Evolutionary conservation across 2,329 filamentous ascomycete species (phyloP).

Genomic region (Chaetomiaceae sp.): DNA sequence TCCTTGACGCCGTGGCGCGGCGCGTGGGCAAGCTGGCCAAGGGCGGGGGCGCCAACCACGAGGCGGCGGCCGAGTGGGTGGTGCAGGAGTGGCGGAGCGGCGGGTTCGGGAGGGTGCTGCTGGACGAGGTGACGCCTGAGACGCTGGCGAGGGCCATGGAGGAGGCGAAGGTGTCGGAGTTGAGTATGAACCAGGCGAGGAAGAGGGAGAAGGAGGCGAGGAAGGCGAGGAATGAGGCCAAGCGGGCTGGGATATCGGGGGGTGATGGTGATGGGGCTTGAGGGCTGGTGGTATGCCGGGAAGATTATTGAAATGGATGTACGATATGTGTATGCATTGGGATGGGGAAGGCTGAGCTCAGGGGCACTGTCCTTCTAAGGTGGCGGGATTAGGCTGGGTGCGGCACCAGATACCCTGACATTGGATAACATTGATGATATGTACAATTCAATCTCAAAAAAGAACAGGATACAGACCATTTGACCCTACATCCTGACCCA

Average conservation of each 20-base stretch:
- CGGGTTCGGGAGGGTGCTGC: constrained; percentile 66
- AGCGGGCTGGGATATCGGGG: constrained; percentile 17
- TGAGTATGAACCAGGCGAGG: constrained; percentile 65
- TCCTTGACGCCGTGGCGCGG: constrained; percentile 66
- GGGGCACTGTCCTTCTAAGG: background rate
- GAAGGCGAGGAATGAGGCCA: constrained; percentile 35
- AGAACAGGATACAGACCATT: background rate
- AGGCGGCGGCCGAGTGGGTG: constrained; percentile 73
- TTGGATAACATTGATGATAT: background rate
- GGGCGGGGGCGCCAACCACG: constrained; percentile 65
- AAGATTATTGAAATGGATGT: background rate
- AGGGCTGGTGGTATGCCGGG: background rate
- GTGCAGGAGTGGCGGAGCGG: constrained; percentile 80
- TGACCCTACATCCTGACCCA: background rate
- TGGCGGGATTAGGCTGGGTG: too few species aligned
- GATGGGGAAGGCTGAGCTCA: background rate
- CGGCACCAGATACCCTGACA: constrained; percentile 7
- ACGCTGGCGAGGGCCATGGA: constrained; percentile 48
- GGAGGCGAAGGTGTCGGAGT: constrained; percentile 41
- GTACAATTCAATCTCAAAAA: constrained; percentile 7
- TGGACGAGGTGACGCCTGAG: constrained; percentile 69
- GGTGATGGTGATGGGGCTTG: background rate
- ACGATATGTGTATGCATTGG: background rate
- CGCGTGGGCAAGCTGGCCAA: constrained; percentile 72
- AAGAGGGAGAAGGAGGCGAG: constrained; percentile 60